Base-by-base conservation (phyloP, 306 rosid species). In the Benincasa hispida region DNA sequence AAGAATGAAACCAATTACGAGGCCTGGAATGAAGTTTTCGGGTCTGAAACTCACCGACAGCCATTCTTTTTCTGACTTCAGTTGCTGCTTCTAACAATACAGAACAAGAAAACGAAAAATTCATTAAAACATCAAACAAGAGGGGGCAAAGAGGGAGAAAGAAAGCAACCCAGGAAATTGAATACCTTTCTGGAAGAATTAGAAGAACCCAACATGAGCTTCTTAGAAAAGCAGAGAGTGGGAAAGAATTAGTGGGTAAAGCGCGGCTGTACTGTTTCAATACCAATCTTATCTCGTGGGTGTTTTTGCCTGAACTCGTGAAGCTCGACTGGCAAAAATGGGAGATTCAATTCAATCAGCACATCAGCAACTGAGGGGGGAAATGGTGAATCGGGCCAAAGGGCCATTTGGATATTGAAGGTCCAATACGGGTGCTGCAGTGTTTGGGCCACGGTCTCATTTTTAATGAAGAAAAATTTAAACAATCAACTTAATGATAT, bases 11-110 rank as follows among this genome's bases (percentile, higher is more conserved):
- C 97, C 98, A 77, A 93, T 86, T n/a, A 93, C 87, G 81, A 91
- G 84, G 72, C 97, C 97, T 13, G 97, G 98, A 78, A 93, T 76
- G 82, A 90, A 91, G 79, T 93, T 93, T 83, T 91, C 97, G 27
- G 90, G 87, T 86, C 77, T 90, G 89, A 93, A 93, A 85, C 92
- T 85, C 81, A 77, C 79, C 27, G 84, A 80, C 35, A 91, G 78
- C 91, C 93, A 84, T 89, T 89, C 87, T 78, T 80, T 80, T 61
- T 87, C 84, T 84, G 74, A 34, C 74, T 67, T 67, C 54, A 22
- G 10, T 41, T 77, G 87, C 89, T 87, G 83, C 25, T 62, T 74
- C 72, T 34, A 72, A 48, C 22, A 17, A 73, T 5, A 51, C 60
- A 51, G 18, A 27, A 72, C 11, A 30, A 51, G 8, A 48, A 18